phyloP scores from a whole-genome alignment of 1,139 yeast genomes.

The Candida buenavistaensis region DNA sequence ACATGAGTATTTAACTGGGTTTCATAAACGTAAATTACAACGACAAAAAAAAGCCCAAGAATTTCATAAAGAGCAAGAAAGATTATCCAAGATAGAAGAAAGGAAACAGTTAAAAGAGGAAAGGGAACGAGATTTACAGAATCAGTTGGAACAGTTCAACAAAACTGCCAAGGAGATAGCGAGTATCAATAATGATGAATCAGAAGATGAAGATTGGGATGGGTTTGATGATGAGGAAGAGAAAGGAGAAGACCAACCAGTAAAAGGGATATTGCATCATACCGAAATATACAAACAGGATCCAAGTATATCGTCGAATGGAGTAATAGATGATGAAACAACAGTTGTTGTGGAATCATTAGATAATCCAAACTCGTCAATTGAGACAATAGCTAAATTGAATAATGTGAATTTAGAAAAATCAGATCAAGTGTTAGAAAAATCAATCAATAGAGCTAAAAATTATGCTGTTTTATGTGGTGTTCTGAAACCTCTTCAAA shows the following conservation, averaged over 20 bases:
- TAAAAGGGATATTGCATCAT: slow-evolving; percentile 42
- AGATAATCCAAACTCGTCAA: slow-evolving; percentile 37
- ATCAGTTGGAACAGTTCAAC: slow-evolving; percentile 59
- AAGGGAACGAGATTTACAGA: slow-evolving; percentile 62
- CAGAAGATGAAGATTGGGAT: slow-evolving; percentile 27
- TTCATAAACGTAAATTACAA: slow-evolving; percentile 88
- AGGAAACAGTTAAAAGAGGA: slow-evolving; percentile 70
- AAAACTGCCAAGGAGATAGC: slow-evolving; percentile 51
- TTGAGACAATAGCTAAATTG: slow-evolving; percentile 43
- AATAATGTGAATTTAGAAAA: slow-evolving; percentile 64
- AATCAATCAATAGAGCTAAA: slow-evolving; percentile 68
- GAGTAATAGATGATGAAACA: slow-evolving; percentile 56
- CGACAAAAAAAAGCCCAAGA: slow-evolving; percentile 85
- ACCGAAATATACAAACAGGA: slow-evolving; percentile 48
- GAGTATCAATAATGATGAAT: slow-evolving; percentile 26
- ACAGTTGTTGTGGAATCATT: slow-evolving; percentile 60
- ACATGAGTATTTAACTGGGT: slow-evolving; percentile 85
- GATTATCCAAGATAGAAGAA: slow-evolving; percentile 73
- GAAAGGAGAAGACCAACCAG: slow-evolving; percentile 10
- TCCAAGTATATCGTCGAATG: slow-evolving; percentile 34
- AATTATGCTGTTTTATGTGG: slow-evolving; percentile 70
- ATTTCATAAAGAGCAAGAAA: slow-evolving; percentile 71
- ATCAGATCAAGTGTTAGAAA: slow-evolving; percentile 60
- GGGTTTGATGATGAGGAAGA: slow-evolving; percentile 17
- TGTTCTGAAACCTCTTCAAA: slow-evolving; percentile 37